Evolutionary conservation across 2,329 filamentous ascomycete species (phyloP), one percentile per base, ranked within the genome.

Genomic region (Verticillium dahliae): DNA sequence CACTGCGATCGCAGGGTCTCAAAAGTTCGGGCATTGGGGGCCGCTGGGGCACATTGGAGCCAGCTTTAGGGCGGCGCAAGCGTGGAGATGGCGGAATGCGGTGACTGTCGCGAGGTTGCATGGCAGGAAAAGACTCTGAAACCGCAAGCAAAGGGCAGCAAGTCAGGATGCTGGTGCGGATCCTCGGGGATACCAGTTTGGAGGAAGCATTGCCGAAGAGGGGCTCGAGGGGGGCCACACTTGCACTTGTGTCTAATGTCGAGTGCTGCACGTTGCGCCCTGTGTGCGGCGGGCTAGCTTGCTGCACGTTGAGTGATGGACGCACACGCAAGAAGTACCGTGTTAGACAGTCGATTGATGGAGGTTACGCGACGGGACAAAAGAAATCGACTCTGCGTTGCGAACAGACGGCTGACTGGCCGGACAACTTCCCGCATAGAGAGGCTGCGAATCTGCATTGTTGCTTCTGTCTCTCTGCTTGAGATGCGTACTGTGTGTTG

Each of bases 91-190:
- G 62, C 62, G 63, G 66, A 69, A 71, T 71, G 69, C 67, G 69
- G 69, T 72, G 71, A 71, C 71, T 69, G 69, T 65, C 67, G 69
- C 70, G 71, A 70, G 70, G 72, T 68, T 67, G 70, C 68, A 69
- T 69, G 41, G 57, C 57, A 39, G 57, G 38, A 58, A 22, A 58
- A 41, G 45, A 58, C 31, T 58, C 33, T 58, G 57, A 58, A 58
- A 58, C 57, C 57, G 45, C 22, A 39, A 58, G 57, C 57, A 50
- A 39, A 50, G 18, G 45, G 9, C 45, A 50, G 45, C 45, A 50
- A 50, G 45, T 50, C 45, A 50, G 45, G 45, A 4, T 50, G 45
- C 45, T n/a, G 45, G 45, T 50, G 45, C 45, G 45, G 45, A 50
- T 50, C 45, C n/a, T 50, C 45, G 45, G 45, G 45, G 45, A 50